Base-by-base conservation (phyloP, 306 rosid genomes). In the Cercis canadensis region DNA sequence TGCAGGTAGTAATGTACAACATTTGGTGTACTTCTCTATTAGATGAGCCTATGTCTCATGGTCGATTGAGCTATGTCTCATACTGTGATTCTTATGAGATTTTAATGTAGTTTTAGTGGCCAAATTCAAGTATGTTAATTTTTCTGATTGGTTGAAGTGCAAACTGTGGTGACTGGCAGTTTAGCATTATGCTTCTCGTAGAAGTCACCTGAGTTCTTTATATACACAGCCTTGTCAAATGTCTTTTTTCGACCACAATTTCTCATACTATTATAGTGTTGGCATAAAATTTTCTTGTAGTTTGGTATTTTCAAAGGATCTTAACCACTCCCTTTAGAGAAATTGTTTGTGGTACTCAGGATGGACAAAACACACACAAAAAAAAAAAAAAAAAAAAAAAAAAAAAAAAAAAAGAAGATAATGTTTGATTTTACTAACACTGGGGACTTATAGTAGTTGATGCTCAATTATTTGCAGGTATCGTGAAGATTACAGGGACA, bases 401-500 rank as follows among this genome's bases (percentile, higher is more conserved):
- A 24, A 24, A 24, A 24, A 24, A 24, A 24, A 3, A 24, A 24
- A 24, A 24, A 24, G 3, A 3, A 24, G 3, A 24, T 1, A 24
- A 31, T 49, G 67, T 17, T 11, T 7, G 18, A 5, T 39, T 16
- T 16, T 62, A 11, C 13, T 19, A 15, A n/a, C 6, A 5, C 5
- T 64, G 19, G 34, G 44, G n/a, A 41, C 36, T 14, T 57, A 15
- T 50, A 15, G 62, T n/a, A 17, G 24, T 66, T 52, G 52, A 50
- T 65, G 41, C 15, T 29, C 12, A 11, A 21, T 29, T 50, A 21
- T 43, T 64, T 62, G 52, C 76, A 89, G 96, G 77, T 9, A 80
- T 58, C 87, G 75, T 11, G 96, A 89, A 80, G 90, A 89, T 51
- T 66, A 81, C 74, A 83, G 66, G 74, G 92, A 81, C 59, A 75